phyloP scores from a whole-genome alignment of 2,329 filamentous ascomycete species.

The Sporothrix pseudoabietina region DNA sequence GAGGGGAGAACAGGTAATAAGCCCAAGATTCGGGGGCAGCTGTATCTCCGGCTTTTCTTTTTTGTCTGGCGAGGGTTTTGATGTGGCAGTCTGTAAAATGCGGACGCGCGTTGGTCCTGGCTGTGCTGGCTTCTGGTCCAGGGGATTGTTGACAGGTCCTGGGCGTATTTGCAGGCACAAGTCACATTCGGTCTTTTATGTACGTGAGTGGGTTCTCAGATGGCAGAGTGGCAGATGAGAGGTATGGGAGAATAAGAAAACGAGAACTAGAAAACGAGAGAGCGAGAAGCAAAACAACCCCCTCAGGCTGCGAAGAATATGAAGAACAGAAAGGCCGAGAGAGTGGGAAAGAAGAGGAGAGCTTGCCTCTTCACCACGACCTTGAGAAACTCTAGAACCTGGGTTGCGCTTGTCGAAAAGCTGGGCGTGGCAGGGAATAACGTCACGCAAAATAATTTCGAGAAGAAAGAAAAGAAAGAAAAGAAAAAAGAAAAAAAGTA shows the following conservation, averaged over 20 bases:
- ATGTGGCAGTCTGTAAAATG: slow-evolving; percentile 9
- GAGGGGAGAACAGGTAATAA: background rate
- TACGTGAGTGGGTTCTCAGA: slow-evolving; percentile 1
- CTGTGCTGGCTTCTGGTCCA: background rate
- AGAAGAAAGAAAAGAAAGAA: slow-evolving; percentile 9
- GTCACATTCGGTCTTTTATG: slow-evolving; percentile 18
- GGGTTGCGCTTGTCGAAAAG: background rate
- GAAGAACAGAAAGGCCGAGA: background rate
- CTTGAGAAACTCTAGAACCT: background rate
- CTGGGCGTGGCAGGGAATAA: slow-evolving; percentile 4
- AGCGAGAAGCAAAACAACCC: background rate
- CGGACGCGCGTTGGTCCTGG: background rate
- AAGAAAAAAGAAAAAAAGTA: background rate
- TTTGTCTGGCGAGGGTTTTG: slow-evolving; percentile 1
- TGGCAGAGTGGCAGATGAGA: background rate
- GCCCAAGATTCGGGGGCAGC: slow-evolving; percentile 20
- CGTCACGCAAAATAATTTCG: slow-evolving; percentile 11
- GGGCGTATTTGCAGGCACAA: slow-evolving; percentile 16
- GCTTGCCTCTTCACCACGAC: background rate
- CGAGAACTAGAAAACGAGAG: slow-evolving; percentile 2
- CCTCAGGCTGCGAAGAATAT: background rate
- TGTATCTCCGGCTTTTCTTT: slow-evolving; percentile 23
- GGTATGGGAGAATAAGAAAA: background rate
- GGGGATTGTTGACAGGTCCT: slow-evolving; percentile 6
- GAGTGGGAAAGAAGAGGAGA: background rate